Conservation (phyloP, 2,329 filamentous ascomycete genomes). For the Penicillium crustosum region DNA sequence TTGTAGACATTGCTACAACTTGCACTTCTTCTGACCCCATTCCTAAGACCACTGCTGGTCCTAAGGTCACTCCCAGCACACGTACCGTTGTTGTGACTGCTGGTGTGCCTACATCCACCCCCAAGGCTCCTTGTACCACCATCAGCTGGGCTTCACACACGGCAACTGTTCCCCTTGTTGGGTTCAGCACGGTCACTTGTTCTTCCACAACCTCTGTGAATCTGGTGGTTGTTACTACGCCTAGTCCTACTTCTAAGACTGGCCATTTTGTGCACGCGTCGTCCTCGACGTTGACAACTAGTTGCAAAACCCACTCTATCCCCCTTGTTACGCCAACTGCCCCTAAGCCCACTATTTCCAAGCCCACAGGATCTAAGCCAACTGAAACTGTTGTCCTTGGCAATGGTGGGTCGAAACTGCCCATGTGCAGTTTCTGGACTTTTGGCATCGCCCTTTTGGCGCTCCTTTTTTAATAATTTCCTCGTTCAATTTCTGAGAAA, state of each 20-base stretch:
- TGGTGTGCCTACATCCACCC: neutral
- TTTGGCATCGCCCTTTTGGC: neutral
- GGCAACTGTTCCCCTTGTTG: slow-evolving; percentile 44
- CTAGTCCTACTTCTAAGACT: neutral
- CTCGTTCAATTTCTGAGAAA: neutral
- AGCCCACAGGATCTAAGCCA: neutral
- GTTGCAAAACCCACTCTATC: neutral
- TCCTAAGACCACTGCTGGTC: slow-evolving; percentile 2
- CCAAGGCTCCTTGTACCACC: slow-evolving; percentile 34
- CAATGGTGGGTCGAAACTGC: neutral
- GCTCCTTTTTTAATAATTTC: neutral
- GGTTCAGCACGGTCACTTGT: slow-evolving; percentile 34
- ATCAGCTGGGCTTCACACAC: slow-evolving; percentile 38
- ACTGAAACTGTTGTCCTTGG: neutral
- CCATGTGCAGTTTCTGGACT: neutral
- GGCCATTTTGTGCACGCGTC: neutral
- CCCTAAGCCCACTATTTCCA: neutral
- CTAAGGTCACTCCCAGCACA: neutral
- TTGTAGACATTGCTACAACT: slow-evolving; percentile 51
- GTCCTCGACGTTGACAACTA: neutral
- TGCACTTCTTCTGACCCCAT: slow-evolving; percentile 48
- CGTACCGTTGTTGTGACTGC: neutral
- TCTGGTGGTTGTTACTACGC: slow-evolving; percentile 14
- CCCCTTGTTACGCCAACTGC: neutral
- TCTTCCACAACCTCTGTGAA: slow-evolving; percentile 24